These are phyloP conservation scores for Quercus phellos DNA, from an alignment of 331 rosid genomes.

Conservation along the genomic window DNA sequence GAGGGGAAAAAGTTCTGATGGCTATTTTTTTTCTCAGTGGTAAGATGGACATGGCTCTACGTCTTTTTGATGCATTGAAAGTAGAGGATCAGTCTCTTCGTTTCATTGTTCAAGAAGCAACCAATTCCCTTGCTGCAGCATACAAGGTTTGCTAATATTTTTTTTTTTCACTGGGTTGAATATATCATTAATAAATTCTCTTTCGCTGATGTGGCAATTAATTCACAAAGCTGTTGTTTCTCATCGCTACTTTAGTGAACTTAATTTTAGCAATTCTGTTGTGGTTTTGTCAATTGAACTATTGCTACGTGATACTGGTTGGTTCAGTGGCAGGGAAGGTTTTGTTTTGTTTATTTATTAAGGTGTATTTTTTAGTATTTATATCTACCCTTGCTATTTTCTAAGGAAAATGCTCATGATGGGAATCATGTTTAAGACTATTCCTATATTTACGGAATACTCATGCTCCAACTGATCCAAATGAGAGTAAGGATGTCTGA, in stretches of 20 bases:
- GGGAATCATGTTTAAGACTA: background rate
- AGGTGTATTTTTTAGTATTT: background rate
- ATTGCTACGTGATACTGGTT: background rate
- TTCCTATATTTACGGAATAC: background rate
- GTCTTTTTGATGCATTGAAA: slow-evolving; percentile 79
- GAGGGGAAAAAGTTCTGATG: slow-evolving; percentile 7
- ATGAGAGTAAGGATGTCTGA: background rate
- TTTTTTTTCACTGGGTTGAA: slow-evolving; percentile 16
- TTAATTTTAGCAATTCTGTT: background rate
- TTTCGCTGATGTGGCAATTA: background rate
- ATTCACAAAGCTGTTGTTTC: slow-evolving; percentile 1
- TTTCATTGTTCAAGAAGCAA: slow-evolving; percentile 81
- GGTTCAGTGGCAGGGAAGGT: background rate
- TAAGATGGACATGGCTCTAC: slow-evolving; percentile 81
- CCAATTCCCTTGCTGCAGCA: slow-evolving; percentile 75
- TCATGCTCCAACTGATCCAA: background rate
- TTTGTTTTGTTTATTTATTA: background rate
- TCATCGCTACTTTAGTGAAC: slow-evolving; percentile 11
- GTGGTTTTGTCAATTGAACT: background rate
- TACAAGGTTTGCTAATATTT: slow-evolving; percentile 59
- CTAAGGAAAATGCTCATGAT: background rate
- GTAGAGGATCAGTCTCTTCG: slow-evolving; percentile 77
- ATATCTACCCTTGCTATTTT: background rate
- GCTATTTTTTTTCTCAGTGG: slow-evolving; percentile 46
- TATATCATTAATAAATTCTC: slow-evolving; percentile 2